Percentiles rank a stretch among this genome's conserved stretches.
phyloP scores from a whole-genome alignment of 306 rosid species.

The Dicorynia guianensis region DNA sequence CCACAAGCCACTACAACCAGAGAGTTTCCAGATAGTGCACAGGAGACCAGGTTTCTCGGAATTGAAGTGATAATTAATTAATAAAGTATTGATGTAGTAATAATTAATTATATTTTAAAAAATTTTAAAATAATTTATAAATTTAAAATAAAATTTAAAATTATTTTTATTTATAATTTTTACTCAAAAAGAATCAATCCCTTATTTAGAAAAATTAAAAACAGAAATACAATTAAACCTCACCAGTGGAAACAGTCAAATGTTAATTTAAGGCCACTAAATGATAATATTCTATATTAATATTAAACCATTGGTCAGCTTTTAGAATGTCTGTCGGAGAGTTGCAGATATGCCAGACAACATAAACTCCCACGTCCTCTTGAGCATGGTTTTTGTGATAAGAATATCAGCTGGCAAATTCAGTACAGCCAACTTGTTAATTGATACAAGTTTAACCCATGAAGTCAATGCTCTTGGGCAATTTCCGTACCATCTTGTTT shows the following conservation, averaged over 20 bases:
- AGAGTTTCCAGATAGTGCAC: too few species aligned
- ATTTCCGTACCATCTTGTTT: too few species aligned
- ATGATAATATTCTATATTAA: not conserved
- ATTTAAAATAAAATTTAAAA: too few species aligned
- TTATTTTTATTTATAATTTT: too few species aligned
- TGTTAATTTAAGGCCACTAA: constrained; percentile 7
- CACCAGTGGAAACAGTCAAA: constrained; percentile 10
- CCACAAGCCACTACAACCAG: constrained; percentile 32
- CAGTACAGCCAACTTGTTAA: not conserved
- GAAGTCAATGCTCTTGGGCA: constrained; percentile 23
- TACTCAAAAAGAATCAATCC: too few species aligned
- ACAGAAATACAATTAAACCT: not conserved
- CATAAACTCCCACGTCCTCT: not conserved
- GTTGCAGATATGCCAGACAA: too few species aligned
- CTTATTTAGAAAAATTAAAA: too few species aligned
- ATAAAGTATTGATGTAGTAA: too few species aligned
- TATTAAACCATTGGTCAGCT: not conserved
- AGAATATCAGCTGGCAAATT: constrained; percentile 19
- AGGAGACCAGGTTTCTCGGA: not conserved
- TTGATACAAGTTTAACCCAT: not conserved
- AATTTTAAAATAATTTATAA: too few species aligned
- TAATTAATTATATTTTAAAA: too few species aligned
- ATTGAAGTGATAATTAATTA: too few species aligned
- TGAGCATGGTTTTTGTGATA: not conserved
- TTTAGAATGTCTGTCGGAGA: not conserved